phyloP scores from a whole-genome alignment of 768 basidiomycete genomes.

The Daedaleopsis nitida region DNA sequence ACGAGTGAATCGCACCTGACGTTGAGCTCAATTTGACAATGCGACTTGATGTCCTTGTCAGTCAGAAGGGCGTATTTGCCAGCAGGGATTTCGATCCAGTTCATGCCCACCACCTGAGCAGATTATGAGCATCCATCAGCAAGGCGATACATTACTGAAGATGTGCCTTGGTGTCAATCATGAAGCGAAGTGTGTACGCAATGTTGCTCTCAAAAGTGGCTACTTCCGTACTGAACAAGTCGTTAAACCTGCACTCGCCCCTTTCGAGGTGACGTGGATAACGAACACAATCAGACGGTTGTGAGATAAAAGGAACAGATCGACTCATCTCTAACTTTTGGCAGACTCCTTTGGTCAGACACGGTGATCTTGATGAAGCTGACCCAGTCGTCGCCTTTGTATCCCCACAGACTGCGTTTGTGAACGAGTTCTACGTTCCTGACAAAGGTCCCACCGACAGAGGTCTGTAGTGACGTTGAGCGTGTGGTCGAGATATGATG shows the following conservation, averaged over 20 bases:
- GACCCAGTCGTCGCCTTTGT: constrained; percentile 74
- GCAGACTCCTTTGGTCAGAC: constrained; percentile 70
- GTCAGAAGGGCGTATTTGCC: constrained; percentile 74
- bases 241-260: constrained; percentile 52
- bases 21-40: constrained; percentile 87
- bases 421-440: constrained; percentile 57
- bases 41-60: constrained; percentile 62
- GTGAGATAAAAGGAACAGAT: constrained; percentile 25
- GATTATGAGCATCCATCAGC: not conserved
- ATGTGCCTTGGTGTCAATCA: constrained; percentile 94
- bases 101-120: constrained; percentile 91
- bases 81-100: constrained; percentile 93
- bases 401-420: constrained; percentile 84
- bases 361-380: constrained; percentile 87
- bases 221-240: constrained; percentile 47
- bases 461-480: constrained; percentile 28
- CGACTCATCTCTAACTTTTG: constrained; percentile 90
- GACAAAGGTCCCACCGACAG: constrained; percentile 43
- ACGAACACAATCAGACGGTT: constrained; percentile 7
- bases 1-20: constrained; percentile 57
- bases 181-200: constrained; percentile 87
- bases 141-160: constrained; percentile 1
- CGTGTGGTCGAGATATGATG: not conserved
- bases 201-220: constrained; percentile 95
- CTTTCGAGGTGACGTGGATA: constrained; percentile 52